A percentile compares a stretch with the other conserved stretches of the same genome.
phyloP scores from a whole-genome alignment of 768 basidiomycete species.

The Exidia glandulosa region DNA sequence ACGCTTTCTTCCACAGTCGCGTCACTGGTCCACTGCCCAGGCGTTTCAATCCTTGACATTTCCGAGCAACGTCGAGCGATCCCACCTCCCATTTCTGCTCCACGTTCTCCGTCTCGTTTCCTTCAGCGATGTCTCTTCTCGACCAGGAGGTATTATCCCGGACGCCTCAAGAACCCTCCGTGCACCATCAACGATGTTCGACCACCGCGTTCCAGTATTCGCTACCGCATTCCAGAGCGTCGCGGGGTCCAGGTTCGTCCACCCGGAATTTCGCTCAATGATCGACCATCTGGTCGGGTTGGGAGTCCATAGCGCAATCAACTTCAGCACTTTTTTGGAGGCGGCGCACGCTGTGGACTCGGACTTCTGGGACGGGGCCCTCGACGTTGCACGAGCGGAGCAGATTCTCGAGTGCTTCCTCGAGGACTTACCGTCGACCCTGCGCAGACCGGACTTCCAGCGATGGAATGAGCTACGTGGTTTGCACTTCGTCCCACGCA shows the following conservation, averaged over 20 bases:
- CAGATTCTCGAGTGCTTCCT: slow-evolving; percentile 25
- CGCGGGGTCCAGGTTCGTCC: slow-evolving; percentile 17
- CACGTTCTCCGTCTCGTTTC: slow-evolving; percentile 24
- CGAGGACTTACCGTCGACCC: slow-evolving; percentile 22
- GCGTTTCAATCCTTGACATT: too few species aligned
- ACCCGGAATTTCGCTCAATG: slow-evolving; percentile 17
- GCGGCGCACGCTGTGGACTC: slow-evolving; percentile 26
- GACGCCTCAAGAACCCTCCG: slow-evolving; percentile 29
- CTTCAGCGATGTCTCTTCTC: slow-evolving; percentile 33
- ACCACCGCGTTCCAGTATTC: slow-evolving; percentile 21
- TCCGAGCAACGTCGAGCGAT: too few species aligned
- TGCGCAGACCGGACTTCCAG: slow-evolving; percentile 2
- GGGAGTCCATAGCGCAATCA: slow-evolving; percentile 23
- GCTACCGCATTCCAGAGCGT: slow-evolving; percentile 17
- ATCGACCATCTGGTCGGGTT: slow-evolving; percentile 17
- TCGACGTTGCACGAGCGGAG: neutral
- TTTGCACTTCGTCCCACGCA: slow-evolving; percentile 31
- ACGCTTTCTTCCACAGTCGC: too few species aligned
- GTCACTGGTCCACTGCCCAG: too few species aligned
- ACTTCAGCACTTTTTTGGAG: slow-evolving; percentile 23
- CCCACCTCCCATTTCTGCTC: slow-evolving; percentile 1
- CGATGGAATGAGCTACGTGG: slow-evolving; percentile 24
- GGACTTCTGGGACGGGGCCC: slow-evolving; percentile 1
- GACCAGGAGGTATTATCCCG: slow-evolving; percentile 23
- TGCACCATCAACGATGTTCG: slow-evolving; percentile 17